phyloP scores from a whole-genome alignment of 805 yeast species.

The Brettanomyces naardenensis region DNA sequence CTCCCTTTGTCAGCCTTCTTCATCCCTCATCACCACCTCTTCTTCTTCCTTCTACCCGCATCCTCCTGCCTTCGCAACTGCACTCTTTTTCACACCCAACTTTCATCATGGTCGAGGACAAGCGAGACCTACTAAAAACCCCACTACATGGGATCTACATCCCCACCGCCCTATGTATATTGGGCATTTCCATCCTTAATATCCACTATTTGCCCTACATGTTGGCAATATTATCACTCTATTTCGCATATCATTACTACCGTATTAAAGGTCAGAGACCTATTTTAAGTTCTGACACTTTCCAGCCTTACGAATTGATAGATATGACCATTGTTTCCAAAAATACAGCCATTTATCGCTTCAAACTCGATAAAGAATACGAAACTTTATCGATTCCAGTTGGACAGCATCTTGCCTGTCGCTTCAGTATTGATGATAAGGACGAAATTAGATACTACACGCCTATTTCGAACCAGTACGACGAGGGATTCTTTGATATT shows the following conservation, averaged over 20 bases:
- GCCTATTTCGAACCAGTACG: slow-evolving; percentile 65
- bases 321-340: slow-evolving; percentile 69
- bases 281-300: slow-evolving; percentile 40
- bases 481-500: slow-evolving; percentile 68
- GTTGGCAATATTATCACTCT: slow-evolving; percentile 31
- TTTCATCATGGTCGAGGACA: slow-evolving; percentile 11
- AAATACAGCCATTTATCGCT: slow-evolving; percentile 68
- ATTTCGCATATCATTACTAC: slow-evolving; percentile 26
- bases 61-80: too few species aligned
- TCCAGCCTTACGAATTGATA: slow-evolving; percentile 59
- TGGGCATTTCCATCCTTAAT: slow-evolving; percentile 52
- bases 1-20: too few species aligned
- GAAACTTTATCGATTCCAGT: slow-evolving; percentile 62
- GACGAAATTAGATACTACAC: slow-evolving; percentile 62
- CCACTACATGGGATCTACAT: slow-evolving; percentile 74
- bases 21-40: neutral
- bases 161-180: slow-evolving; percentile 52
- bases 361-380: slow-evolving; percentile 51
- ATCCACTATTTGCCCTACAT: slow-evolving; percentile 41
- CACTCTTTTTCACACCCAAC: too few species aligned
- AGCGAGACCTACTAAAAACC: slow-evolving; percentile 48
- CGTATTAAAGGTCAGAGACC: slow-evolving; percentile 29
- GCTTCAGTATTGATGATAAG: slow-evolving; percentile 37
- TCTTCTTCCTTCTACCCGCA: neutral
- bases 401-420: slow-evolving; percentile 68